Evolutionary conservation across 495 filamentous ascomycete species (phyloP), one percentile per base, ranked within the genome.

Genomic region (Daldinia vernicosa): DNA sequence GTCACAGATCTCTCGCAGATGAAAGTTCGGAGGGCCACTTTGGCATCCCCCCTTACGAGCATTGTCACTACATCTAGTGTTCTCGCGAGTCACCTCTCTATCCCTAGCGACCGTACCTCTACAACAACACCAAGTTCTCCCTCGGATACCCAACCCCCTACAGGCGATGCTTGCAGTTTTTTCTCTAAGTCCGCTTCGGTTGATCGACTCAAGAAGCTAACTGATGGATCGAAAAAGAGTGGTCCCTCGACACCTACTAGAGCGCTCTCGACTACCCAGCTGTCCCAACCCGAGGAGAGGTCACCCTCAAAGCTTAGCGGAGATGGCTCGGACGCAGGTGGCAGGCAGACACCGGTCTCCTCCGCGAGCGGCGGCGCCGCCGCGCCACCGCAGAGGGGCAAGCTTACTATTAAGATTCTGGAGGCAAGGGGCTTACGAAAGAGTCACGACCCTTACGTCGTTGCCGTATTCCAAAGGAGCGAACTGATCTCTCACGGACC

Each of bases 381-480:
- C 5, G 90, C 93, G 6, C 91, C 90, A n/a, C 83, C 89, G 11
- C 85, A 93, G 26, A 95, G 92, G 77, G 95, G 95, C 27, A 97
- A 97, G 78, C 84, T 99, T 19, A 91, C 91, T 32, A 92, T 99
- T 60, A 92, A 90, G 68, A 94, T 99, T 32, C 82, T 88, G 60
- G 92, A 97, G 80, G 95, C 90, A 33, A 87, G 92, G 72, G 93
- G 92, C 3, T 80, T 99, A 27, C 86, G 90, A 57, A 92, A 89
- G 11, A 93, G 93, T 76, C 86, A 88, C 40, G 91, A 97, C 74
- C 95, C 95, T 2, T 99, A 98, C 75, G 93, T 97, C 22, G 94
- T 99, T 14, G 97, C 93, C 45, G 94, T 97, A 26, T 99, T 98
- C 74, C 95, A 99, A 77, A 92, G 92, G 79, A 95, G 94, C 74